A percentile compares a stretch with the other conserved stretches of the same genome.
Conservation (phyloP, 2,329 filamentous ascomycete species). For the Neonectria ditissima region DNA sequence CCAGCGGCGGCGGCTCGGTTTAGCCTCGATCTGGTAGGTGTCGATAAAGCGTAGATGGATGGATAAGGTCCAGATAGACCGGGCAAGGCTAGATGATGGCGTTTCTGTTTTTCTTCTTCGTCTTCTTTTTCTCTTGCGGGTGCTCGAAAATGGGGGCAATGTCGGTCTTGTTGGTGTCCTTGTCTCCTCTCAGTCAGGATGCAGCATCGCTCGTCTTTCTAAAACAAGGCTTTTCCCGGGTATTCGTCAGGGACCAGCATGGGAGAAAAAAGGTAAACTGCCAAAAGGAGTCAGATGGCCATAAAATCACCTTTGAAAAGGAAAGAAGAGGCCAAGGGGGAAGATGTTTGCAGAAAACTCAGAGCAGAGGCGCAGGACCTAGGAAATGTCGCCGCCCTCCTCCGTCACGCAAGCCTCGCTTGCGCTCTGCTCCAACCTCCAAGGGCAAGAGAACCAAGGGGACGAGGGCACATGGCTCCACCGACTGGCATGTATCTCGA, state of each 20-base stretch:
- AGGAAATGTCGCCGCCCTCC: constrained; percentile 1
- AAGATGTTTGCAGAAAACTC: neutral
- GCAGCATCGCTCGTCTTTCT: constrained; percentile 12
- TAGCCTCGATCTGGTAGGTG: constrained; percentile 1
- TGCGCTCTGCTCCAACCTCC: neutral
- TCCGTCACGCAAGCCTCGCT: constrained; percentile 1
- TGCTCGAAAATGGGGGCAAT: neutral
- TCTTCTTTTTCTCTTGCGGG: neutral
- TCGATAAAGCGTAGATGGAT: constrained; percentile 1
- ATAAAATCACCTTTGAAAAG: neutral
- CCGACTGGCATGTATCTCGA: constrained; percentile 27
- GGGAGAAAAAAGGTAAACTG: neutral
- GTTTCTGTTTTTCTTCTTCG: neutral
- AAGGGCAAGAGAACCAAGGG: neutral
- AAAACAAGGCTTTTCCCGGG: constrained; percentile 11
- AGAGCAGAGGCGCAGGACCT: neutral
- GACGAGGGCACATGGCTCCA: constrained; percentile 3
- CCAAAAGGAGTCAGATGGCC: neutral
- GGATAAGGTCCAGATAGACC: constrained; percentile 2
- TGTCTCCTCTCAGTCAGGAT: constrained; percentile 9
- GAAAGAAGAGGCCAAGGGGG: constrained; percentile 1
- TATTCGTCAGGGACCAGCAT: neutral
- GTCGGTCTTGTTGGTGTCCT: constrained; percentile 1
- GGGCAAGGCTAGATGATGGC: neutral
- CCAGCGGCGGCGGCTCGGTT: constrained; percentile 5